Conservation (phyloP, 1,284 basidiomycete genomes). For the Trametes hirsuta region DNA sequence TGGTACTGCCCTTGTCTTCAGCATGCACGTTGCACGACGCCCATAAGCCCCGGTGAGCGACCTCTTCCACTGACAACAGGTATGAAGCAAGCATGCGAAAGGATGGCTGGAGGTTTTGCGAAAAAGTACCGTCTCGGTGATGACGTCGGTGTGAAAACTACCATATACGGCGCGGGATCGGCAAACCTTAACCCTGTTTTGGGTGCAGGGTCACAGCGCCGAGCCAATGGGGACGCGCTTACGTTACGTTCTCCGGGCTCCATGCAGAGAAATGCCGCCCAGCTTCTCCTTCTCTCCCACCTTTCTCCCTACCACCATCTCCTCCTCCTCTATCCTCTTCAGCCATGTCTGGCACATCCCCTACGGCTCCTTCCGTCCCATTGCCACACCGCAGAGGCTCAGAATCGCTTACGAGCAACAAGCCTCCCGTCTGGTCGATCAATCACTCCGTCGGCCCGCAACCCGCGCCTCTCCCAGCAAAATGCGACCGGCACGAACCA, state of each 20-base stretch:
- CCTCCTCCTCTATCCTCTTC: not conserved
- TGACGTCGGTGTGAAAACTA: no score
- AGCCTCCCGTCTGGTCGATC: slow-evolving; percentile 68
- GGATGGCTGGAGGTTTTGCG: no score
- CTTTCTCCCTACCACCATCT: not conserved
- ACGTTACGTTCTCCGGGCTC: slow-evolving; percentile 22
- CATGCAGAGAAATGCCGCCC: slow-evolving; percentile 3
- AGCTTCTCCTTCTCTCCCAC: slow-evolving; percentile 1
- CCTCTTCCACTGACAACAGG: no score
- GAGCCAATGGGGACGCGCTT: slow-evolving; percentile 17
- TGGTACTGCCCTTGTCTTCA: no score
- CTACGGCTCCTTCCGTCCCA: slow-evolving; percentile 37
- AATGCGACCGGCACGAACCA: slow-evolving; percentile 59
- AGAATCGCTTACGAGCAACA: slow-evolving; percentile 30
- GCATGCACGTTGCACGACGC: no score
- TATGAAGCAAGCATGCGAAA: no score
- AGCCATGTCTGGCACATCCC: slow-evolving; percentile 10
- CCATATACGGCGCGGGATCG: no score
- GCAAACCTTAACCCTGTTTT: no score
- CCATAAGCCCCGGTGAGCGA: no score
- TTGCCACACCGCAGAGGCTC: slow-evolving; percentile 34
- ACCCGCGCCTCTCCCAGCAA: slow-evolving; percentile 52
- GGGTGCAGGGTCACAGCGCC: no score
- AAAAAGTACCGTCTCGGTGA: no score
- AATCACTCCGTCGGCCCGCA: slow-evolving; percentile 40